Base-by-base conservation (phyloP, 441 rosid species). In the Pelargonium myrrhifolium region DNA sequence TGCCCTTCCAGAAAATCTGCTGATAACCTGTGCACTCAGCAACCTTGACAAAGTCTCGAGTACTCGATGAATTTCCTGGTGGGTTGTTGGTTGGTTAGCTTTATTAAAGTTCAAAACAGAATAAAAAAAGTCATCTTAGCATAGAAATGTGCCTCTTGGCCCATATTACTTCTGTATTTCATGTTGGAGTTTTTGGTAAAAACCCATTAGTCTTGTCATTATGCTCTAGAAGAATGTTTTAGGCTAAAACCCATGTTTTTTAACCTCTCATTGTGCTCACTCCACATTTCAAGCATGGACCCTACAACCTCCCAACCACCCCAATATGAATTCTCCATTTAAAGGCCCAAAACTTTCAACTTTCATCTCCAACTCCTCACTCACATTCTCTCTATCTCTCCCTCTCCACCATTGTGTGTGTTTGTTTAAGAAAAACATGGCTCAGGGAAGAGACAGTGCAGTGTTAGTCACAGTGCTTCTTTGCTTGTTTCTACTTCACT, bases 381-480 rank as follows among this genome's bases (percentile, higher is more conserved):
- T 9, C 51, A 43, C 37, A 31, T 31, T 31, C 51, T 43, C 59
- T 5, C 59, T 0, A 3, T 2, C 55, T 12, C 55, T 3, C 9
- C 2, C 58, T n/a, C 24, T 53, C 24, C 59, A 8, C 18, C 21
- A 20, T 55, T 9, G 9, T 49, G 56, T n/a, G 56, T n/a, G 2
- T 37, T 67, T 55, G 62, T 72, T 20, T 42, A 62, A 2, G 51
- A n/a, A n/a, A 45, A 69, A 74, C 20, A 47, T 43, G 68, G 56
- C 17, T n/a, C 35, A 3, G 58, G 68, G 56, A 49, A 65, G 56
- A 43, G 17, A 18, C 55, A 24, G 28, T 45, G 55, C 40, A 28
- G 9, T 62, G n/a, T 14, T 31, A 15, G 39, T 35, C 65, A 12
- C n/a, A 22, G 18, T 2, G 40, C 40, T 31, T 6, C 65, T 62